Conservation (phyloP, 192 early-diverging fungal genomes). For the Umbelopsis sp. region DNA sequence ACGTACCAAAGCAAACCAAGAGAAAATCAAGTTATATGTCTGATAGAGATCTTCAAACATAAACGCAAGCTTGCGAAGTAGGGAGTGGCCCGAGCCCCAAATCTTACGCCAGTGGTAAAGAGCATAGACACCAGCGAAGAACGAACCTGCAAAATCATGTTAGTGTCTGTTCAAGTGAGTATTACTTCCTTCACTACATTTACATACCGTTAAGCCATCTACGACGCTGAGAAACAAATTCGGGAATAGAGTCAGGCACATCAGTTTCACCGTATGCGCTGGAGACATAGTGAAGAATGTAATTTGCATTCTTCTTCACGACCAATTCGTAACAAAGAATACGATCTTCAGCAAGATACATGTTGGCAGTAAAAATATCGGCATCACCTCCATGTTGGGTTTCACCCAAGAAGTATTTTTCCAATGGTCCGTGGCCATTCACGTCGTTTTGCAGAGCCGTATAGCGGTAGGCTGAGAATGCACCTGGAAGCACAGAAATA, state of each 20-base stretch:
- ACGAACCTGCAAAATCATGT: conserved; percentile 37
- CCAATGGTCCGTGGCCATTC: conserved; percentile 60
- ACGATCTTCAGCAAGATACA: conserved; percentile 72
- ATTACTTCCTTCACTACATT: too few relatives aligned
- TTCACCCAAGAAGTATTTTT: conserved; percentile 80
- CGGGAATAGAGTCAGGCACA: conserved; percentile 71
- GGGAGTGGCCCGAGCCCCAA: conserved; percentile 67
- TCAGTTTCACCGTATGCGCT: conserved; percentile 78
- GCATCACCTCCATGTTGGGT: conserved; percentile 60
- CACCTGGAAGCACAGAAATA: conserved; percentile 83
- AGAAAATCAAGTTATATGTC: conserved; percentile 80
- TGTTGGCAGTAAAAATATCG: conserved; percentile 66
- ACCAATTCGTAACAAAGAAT: conserved; percentile 83
- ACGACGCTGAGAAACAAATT: conserved; percentile 80
- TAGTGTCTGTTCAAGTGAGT: background rate
- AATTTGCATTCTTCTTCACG: conserved; percentile 65
- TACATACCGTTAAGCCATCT: conserved; percentile 75
- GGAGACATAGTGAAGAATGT: conserved; percentile 74
- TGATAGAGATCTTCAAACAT: conserved; percentile 84
- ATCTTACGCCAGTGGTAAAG: conserved; percentile 65
- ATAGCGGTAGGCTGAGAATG: conserved; percentile 82
- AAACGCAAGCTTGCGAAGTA: conserved; percentile 71
- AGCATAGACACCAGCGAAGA: conserved; percentile 79
- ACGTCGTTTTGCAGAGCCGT: conserved; percentile 64
- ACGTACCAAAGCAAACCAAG: conserved; percentile 84